phyloP scores from a whole-genome alignment of 108 stramenopile species.

The Cyclotella kingstonii region DNA sequence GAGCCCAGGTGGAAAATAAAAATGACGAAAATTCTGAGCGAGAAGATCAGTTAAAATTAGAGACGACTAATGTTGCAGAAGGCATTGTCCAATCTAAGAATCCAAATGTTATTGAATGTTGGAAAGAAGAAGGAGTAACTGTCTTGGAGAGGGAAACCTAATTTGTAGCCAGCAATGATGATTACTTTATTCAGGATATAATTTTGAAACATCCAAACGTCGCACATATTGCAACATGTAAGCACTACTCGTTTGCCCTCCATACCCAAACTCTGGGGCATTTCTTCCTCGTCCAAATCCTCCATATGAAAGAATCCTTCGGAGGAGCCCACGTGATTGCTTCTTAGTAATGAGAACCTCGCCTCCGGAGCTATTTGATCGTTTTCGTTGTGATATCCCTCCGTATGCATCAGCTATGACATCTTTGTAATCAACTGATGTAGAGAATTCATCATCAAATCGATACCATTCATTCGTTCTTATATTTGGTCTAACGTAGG shows the following conservation, averaged over 20 bases:
- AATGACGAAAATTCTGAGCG: no score
- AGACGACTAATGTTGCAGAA: no score
- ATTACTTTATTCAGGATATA: conserved; percentile 46
- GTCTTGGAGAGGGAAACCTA: no score
- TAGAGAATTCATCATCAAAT: conserved; percentile 78
- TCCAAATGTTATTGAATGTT: no score
- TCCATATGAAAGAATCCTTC: conserved; percentile 28
- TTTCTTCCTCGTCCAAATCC: conserved; percentile 19
- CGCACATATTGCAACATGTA: conserved; percentile 83
- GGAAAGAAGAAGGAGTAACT: no score
- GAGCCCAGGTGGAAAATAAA: conserved; percentile 1
- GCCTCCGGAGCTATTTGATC: background rate
- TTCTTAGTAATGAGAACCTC: conserved; percentile 1
- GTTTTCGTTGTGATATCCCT: background rate
- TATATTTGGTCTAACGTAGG: conserved; percentile 79
- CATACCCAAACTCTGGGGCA: conserved; percentile 58
- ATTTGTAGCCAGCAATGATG: no score
- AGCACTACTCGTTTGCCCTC: conserved; percentile 68
- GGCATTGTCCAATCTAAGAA: no score
- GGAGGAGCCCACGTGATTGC: conserved; percentile 27
- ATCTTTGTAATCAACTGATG: conserved; percentile 54
- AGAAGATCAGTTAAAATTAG: no score
- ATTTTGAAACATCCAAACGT: conserved; percentile 51
- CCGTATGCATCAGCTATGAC: conserved; percentile 67
- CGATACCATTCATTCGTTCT: conserved; percentile 65